These are phyloP conservation scores for Collybia sordida DNA, from an alignment of 768 basidiomycete genomes.

Conservation along the genomic window DNA sequence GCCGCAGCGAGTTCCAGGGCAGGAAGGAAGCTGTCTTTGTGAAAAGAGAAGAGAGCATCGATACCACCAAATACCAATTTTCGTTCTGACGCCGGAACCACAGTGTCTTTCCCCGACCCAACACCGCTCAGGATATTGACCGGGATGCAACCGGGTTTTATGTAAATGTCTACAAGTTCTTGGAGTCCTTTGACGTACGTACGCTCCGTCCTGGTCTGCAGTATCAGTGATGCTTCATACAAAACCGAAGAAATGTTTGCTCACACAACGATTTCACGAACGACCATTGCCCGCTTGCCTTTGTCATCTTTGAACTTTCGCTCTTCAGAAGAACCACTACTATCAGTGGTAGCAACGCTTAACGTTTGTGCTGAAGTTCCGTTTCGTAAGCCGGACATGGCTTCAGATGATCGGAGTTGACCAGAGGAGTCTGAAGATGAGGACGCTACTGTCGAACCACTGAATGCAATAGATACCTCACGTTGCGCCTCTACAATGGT, in stretches of 20 bases:
- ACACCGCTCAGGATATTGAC: constrained; percentile 72
- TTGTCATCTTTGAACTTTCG: constrained; percentile 93
- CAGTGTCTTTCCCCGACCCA: constrained; percentile 75
- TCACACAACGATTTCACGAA: constrained; percentile 90
- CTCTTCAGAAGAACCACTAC: constrained; percentile 71
- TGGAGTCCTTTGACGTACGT: constrained; percentile 94
- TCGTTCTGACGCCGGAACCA: constrained; percentile 83
- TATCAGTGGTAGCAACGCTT: constrained; percentile 77
- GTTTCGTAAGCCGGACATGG: constrained; percentile 58
- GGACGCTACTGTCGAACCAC: constrained; percentile 39
- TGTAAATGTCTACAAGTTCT: constrained; percentile 94
- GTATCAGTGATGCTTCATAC: constrained; percentile 13
- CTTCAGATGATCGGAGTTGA: constrained; percentile 66
- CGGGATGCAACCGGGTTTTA: constrained; percentile 75
- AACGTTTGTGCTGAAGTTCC: constrained; percentile 62
- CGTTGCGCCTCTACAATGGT: constrained; percentile 62
- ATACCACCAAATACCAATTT: constrained; percentile 91
- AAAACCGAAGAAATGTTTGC: constrained; percentile 27
- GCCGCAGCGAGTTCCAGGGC: constrained; percentile 79
- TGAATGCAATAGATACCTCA: constrained; percentile 54
- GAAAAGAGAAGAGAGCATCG: constrained; percentile 89
- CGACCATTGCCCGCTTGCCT: constrained; percentile 75
- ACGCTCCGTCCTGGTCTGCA: constrained; percentile 74
- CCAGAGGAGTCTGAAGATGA: constrained; percentile 41
- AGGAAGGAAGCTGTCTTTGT: constrained; percentile 90